Evolutionary conservation across 495 filamentous ascomycete species (phyloP), one percentile per base, ranked within the genome.

Genomic region (Hypoxylon fragiforme): DNA sequence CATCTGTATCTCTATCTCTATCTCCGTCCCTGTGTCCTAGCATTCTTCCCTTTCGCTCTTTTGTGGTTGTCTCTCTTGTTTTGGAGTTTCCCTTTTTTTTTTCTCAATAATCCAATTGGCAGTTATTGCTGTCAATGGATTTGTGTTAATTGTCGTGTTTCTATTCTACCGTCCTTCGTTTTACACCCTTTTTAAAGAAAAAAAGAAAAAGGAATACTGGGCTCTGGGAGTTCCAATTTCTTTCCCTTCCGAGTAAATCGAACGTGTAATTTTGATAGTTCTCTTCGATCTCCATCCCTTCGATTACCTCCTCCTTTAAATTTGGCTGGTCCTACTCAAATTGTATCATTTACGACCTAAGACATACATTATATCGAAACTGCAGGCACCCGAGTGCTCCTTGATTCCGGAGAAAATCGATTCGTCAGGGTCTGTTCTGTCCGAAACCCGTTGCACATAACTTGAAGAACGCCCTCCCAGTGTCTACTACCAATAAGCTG

Each of bases 211-310:
- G 6, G 14, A 30, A 2, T 20, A 43, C 39, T 51, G 52, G 47
- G 39, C 58, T 62, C 31, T 62, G 58, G 43, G 46, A 62, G 58
- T 44, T 43, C 47, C 52, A 24, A 43, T 52, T 62, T 26, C 15
- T 44, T 56, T 52, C 48, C 42, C 32, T 44, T 19, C 22, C 34
- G 20, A 19, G 42, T 19, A 31, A 60, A 34, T 50, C 14, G 36
- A 28, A n/a, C 22, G 15, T 44, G 40, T 44, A 54, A 51, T 60
- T 46, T 39, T 14, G 16, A 45, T 34, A 19, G 20, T 37, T 26
- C 2, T 11, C 20, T 22, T 46, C 18, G n/a, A 24, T 46, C 9
- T 31, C 24, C 24, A 54, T 61, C 51, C 58, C 43, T 44, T 52
- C 35, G 6, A 22, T 52, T 40, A 44, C 31, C 45, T 47, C 35